These are phyloP conservation scores for Diaporthe sp. DNA, from an alignment of 2,329 filamentous ascomycete genomes.

Conservation along the genomic window DNA sequence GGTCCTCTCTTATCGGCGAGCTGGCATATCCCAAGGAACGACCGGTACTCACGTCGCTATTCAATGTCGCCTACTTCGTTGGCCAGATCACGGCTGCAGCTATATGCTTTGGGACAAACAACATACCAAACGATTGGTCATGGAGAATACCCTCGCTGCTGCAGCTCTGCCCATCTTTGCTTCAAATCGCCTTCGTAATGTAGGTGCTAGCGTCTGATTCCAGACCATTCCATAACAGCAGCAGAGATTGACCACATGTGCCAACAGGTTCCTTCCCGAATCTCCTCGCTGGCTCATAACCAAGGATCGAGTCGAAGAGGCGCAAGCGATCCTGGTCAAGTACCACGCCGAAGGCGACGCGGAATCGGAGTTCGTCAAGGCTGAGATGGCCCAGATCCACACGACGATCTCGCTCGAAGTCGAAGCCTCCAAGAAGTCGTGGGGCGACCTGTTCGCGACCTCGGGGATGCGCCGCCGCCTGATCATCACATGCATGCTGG, in stretches of 20 bases:
- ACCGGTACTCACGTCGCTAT: conserved; percentile 68
- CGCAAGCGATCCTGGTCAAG: conserved; percentile 49
- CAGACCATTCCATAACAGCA: no score
- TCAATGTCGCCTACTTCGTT: conserved; percentile 70
- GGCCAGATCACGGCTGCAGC: conserved; percentile 63
- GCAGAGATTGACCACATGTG: background rate
- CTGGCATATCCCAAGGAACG: conserved; percentile 72
- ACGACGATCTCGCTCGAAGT: conserved; percentile 67
- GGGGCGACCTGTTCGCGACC: conserved; percentile 65
- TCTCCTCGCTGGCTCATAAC: conserved; percentile 51
- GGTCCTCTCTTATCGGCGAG: conserved; percentile 70
- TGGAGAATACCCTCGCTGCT: conserved; percentile 58
- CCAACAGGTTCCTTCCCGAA: conserved; percentile 46
- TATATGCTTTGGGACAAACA: conserved; percentile 62
- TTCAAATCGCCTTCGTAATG: conserved; percentile 56
- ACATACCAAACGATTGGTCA: conserved; percentile 46
- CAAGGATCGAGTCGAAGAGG: conserved; percentile 49
- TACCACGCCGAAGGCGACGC: conserved; percentile 66
- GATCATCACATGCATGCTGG: conserved; percentile 61
- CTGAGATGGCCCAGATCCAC: conserved; percentile 72
- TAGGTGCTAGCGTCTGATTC: conserved; percentile 39
- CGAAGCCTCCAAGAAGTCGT: conserved; percentile 63
- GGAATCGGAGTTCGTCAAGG: conserved; percentile 64
- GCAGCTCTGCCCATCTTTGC: conserved; percentile 55
- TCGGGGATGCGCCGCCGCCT: conserved; percentile 63